Evolutionary conservation across 805 yeast genomes (phyloP), one percentile per base, ranked within the genome.

Genomic region (Saccharomycopsis javanensis): DNA sequence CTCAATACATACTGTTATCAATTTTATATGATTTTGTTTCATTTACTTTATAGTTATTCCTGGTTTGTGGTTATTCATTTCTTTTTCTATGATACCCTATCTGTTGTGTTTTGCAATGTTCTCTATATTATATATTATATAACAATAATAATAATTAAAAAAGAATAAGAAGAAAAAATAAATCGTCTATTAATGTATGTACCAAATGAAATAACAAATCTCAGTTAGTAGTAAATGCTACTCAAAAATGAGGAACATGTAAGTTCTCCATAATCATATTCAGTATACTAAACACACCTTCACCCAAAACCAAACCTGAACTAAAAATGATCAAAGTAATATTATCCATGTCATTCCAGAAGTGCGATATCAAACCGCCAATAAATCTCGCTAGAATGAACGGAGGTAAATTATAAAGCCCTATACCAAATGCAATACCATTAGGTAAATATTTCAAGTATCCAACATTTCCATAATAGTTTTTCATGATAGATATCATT

Each of bases 391-490:
- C 98, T 51, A 92, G 74, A 0, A 98, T 94, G 71, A 92, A 94
- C 52, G 89, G 84, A 2, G 99, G 98, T 0, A 91, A 78, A 68
- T 94, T 94, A 69, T 92, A 94, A 60, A 92, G 89, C 16, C 99
- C 98, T 54, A 92, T 86, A 1, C 99, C 99, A 16, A 91, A 97
- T 2, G 99, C 97, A 28, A 94, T 95, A 11, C 99, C 99, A 23
- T 89, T 84, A 0, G 99, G 99, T 28, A 92, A 71, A 71, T 78
- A 88, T 1, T 76, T 71, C 57, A 81, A 64, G 25, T 42, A 23
- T 11, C 48, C 48, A 20, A 42, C 48, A 57, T 74, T 75, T 52
- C 69, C 71, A 54, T 75, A 72, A 56, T 67, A 69, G 61, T 88
- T 80, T 60, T 83, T 82, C 16, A 83, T 63, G 35, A 90, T 70